Conservation (phyloP, 768 basidiomycete genomes). For the Russula foetens region DNA sequence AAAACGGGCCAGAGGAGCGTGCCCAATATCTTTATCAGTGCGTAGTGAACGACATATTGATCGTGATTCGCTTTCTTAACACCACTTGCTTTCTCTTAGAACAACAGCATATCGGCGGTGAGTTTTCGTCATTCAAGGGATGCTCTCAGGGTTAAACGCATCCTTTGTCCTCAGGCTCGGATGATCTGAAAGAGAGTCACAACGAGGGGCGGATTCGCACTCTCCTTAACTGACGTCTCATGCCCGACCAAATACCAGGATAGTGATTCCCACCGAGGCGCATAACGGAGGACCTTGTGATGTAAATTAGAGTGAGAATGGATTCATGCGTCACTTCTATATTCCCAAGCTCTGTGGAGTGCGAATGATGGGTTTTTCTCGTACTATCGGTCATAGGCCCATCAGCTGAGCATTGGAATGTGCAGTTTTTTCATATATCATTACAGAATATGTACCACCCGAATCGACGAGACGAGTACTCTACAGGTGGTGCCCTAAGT, state of each 20-base stretch:
- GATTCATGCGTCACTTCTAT: neutral
- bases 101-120: slow-evolving; percentile 48
- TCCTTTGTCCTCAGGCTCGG: slow-evolving; percentile 4
- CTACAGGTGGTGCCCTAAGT: too few relatives aligned
- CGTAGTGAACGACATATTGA: slow-evolving; percentile 13
- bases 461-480: too few relatives aligned
- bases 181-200: neutral
- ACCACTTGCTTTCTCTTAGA: slow-evolving; percentile 25
- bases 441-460: neutral
- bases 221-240: neutral
- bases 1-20: slow-evolving; percentile 70
- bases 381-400: neutral
- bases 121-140: neutral
- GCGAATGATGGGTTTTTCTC: neutral
- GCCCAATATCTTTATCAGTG: slow-evolving; percentile 71
- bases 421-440: neutral
- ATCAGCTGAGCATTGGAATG: neutral
- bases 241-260: neutral
- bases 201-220: neutral
- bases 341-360: neutral
- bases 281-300: neutral
- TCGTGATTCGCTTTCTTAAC: neutral
- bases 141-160: neutral
- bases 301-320: neutral
- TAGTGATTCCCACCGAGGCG: too few relatives aligned